phyloP scores from a whole-genome alignment of 164 flowering plant species.

The Aristolochia fimbriata region DNA sequence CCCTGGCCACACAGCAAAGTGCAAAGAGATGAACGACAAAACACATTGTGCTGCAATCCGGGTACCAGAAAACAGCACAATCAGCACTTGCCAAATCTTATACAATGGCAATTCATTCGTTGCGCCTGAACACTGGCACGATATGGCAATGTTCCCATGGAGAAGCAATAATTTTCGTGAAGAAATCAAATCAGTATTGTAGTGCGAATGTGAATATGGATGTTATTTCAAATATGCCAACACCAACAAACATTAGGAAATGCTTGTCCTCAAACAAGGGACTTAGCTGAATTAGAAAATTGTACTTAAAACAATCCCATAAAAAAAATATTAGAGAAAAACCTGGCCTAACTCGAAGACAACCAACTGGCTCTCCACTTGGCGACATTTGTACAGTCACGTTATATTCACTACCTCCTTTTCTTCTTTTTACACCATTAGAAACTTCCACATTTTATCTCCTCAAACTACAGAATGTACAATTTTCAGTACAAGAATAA shows the following conservation, averaged over 20 bases:
- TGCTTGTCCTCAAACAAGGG: slow-evolving; percentile 6
- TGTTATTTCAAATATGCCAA: no score
- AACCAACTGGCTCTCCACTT: slow-evolving; percentile 39
- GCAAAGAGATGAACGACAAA: no score
- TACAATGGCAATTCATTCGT: no score
- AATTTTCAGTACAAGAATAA: slow-evolving; percentile 48
- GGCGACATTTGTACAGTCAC: slow-evolving; percentile 63
- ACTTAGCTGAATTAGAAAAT: slow-evolving; percentile 14
- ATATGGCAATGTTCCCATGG: not conserved
- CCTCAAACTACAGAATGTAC: slow-evolving; percentile 71
- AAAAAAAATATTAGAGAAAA: slow-evolving; percentile 9
- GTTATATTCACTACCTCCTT: slow-evolving; percentile 33
- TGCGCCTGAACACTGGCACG: no score
- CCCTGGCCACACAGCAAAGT: no score
- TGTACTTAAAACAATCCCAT: slow-evolving; percentile 3
- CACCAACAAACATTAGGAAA: not conserved
- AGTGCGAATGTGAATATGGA: no score
- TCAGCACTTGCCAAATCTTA: no score
- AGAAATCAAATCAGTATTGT: not conserved
- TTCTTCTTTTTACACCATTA: slow-evolving; percentile 47
- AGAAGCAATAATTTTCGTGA: not conserved
- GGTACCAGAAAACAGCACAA: no score
- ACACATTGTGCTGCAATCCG: no score
- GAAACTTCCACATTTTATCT: slow-evolving; percentile 37
- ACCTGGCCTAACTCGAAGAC: slow-evolving; percentile 34